phyloP scores from a whole-genome alignment of 805 yeast genomes.

The Zygotorulaspora florentina region DNA sequence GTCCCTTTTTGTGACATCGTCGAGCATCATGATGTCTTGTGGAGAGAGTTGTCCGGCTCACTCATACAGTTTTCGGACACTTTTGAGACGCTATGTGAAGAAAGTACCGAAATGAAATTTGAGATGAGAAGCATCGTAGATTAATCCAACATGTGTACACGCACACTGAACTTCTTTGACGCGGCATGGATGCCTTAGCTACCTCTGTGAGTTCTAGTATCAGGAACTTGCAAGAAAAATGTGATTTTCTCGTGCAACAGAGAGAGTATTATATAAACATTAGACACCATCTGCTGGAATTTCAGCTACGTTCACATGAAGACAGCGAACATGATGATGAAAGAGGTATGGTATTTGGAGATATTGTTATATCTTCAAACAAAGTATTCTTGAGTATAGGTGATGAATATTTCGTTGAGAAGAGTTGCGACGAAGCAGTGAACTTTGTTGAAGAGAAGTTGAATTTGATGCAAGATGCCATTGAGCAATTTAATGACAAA shows the following conservation, averaged over 20 bases:
- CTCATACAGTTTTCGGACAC: too few species aligned
- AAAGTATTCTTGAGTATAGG: conserved; percentile 31
- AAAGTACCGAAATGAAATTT: too few species aligned
- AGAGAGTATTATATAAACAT: conserved; percentile 22
- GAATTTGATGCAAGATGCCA: conserved; percentile 36
- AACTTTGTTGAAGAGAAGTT: conserved; percentile 26
- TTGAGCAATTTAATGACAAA: conserved; percentile 38
- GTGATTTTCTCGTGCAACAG: conserved; percentile 29
- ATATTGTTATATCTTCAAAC: conserved; percentile 25
- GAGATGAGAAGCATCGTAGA: too few species aligned
- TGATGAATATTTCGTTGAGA: conserved; percentile 33
- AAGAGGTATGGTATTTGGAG: conserved; percentile 30
- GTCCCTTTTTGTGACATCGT: too few species aligned
- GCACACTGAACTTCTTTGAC: not conserved
- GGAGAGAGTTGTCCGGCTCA: too few species aligned
- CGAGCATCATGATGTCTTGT: too few species aligned
- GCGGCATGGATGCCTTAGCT: conserved; percentile 16
- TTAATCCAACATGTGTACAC: too few species aligned
- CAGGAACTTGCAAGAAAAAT: conserved; percentile 21
- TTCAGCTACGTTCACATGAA: conserved; percentile 3
- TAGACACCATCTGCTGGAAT: conserved; percentile 11
- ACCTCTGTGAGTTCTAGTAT: conserved; percentile 24
- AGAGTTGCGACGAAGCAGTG: conserved; percentile 21
- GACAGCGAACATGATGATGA: conserved; percentile 10
- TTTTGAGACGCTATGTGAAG: too few species aligned